Conservation (phyloP, 2,329 filamentous ascomycete genomes). For the Lachnum nothofagi region DNA sequence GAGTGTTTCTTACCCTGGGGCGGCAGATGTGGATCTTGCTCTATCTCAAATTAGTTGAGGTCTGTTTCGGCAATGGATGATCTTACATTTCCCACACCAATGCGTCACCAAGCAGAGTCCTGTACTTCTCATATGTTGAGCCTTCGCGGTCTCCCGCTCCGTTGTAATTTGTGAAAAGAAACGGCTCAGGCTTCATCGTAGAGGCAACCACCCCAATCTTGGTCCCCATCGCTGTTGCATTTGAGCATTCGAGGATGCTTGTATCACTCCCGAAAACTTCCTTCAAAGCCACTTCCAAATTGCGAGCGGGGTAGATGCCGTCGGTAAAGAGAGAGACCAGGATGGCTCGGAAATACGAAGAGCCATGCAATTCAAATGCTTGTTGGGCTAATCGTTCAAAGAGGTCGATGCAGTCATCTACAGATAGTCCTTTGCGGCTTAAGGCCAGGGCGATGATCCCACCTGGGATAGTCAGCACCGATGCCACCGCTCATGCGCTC, state of each 20-base stretch:
- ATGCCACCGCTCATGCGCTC: not conserved
- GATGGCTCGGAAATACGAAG: slow-evolving; percentile 4
- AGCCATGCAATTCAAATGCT: slow-evolving; percentile 15
- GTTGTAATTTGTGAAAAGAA: slow-evolving; percentile 27
- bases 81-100: slow-evolving; percentile 23
- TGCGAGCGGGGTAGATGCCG: slow-evolving; percentile 18
- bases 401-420: slow-evolving; percentile 16
- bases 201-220: slow-evolving; percentile 20
- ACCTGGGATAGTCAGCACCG: slow-evolving; percentile 4
- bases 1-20: slow-evolving; percentile 11
- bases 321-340: slow-evolving; percentile 19
- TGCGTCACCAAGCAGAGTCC: slow-evolving; percentile 14
- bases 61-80: not conserved
- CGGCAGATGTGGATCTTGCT: slow-evolving; percentile 20
- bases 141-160: slow-evolving; percentile 11
- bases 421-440: slow-evolving; percentile 10
- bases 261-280: slow-evolving; percentile 17
- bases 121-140: slow-evolving; percentile 14
- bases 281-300: slow-evolving; percentile 20
- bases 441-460: slow-evolving; percentile 20
- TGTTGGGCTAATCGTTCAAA: slow-evolving; percentile 18
- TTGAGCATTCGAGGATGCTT: slow-evolving; percentile 21
- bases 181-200: slow-evolving; percentile 15
- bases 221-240: slow-evolving; percentile 16
- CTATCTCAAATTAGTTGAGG: slow-evolving; percentile 15